Evolutionary conservation across 2,329 filamentous ascomycete genomes (phyloP).

Genomic region (Annulohypoxylon truncatum): DNA sequence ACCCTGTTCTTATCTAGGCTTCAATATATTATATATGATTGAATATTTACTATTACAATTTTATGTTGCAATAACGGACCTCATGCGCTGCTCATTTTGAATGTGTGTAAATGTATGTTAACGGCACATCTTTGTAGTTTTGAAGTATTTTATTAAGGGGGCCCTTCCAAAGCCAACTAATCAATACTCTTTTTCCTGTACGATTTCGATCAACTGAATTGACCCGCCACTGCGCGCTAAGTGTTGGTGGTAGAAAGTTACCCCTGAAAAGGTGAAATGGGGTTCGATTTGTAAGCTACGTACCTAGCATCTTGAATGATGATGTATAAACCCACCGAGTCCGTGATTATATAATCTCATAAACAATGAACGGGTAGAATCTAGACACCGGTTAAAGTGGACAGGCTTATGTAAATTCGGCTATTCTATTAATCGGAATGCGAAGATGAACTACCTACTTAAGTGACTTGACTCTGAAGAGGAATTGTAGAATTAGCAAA

Average conservation of each 20-base stretch:
- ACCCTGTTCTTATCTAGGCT: constrained; percentile 28
- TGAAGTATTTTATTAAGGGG: neutral
- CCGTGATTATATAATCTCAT: neutral
- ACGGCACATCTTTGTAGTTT: too few species aligned
- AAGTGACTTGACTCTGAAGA: neutral
- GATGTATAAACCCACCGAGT: neutral
- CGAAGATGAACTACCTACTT: neutral
- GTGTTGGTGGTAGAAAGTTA: neutral
- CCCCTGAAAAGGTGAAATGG: neutral
- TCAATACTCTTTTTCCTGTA: neutral
- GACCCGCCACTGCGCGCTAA: neutral
- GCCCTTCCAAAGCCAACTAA: too few species aligned
- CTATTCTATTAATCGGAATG: neutral
- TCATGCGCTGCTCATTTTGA: neutral
- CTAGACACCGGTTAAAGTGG: neutral
- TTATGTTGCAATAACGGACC: neutral
- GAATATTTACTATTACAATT: neutral
- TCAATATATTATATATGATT: neutral
- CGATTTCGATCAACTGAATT: neutral
- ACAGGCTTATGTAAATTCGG: neutral
- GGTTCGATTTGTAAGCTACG: constrained; percentile 3
- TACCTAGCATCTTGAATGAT: too few species aligned
- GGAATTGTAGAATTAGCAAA: neutral
- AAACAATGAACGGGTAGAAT: neutral
- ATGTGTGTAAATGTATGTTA: too few species aligned